Evolutionary conservation across 331 rosid species (phyloP), one percentile per base, ranked within the genome.

Genomic region (Dryas integrifolia): DNA sequence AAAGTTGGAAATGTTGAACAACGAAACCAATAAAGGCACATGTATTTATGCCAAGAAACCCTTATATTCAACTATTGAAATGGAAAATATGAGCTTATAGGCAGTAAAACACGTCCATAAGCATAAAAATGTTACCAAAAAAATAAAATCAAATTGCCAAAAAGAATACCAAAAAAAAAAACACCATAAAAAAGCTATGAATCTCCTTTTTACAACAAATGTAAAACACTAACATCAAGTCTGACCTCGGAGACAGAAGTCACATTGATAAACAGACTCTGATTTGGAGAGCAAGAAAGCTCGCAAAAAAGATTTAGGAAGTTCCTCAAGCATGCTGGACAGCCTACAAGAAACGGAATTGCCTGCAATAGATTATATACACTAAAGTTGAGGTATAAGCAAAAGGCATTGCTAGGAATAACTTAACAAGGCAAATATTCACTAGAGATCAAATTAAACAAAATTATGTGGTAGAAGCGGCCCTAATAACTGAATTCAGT

Each of bases 291-390:
- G 86, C 98, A 91, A 65, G 98, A 91, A 73, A 93, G 96, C 70
- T 93, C 89, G 50, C 98, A 93, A 80, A 93, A 93, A 52, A 93
- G 92, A 84, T 93, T 91, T 58, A 93, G 79, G 81, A 94, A 94
- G 84, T 94, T 94, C 82, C 98, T 88, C 91, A 94, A 88, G 85
- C 98, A 94, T 55, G 98, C 95, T 35, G 98, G 98, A 81, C 98
- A 94, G 84, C 98, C 98, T 61, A 94, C 98, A 58, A 94, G 86
- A 82, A 93, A 86, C 3, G 98, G 98, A 67, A 93, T 86, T 5
- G 96, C 98, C 98, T 92, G 91, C 85, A 85, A 79, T 65, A 74
- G 66, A 76, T 44, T 30, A 57, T 9, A 67, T 35, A 21, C 61
- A 58, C 9, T 58, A 49, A 41, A 62, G 38, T 67, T 59, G 30